Evolutionary conservation across 78 protist species (phyloP).

Genomic region (Tieghemostelium lacteum): DNA sequence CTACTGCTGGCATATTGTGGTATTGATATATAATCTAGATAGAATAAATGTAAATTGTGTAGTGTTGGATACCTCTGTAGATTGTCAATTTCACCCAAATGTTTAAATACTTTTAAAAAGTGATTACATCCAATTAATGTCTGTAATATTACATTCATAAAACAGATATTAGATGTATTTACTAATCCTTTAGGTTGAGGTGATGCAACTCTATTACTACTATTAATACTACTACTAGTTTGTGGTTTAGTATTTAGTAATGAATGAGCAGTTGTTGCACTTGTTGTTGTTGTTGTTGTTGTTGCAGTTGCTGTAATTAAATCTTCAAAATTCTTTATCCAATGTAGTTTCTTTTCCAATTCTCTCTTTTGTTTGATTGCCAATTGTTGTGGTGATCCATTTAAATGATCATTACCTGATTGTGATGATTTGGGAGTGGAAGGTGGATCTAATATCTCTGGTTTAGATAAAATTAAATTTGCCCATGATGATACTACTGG

Average conservation of each 20-base stretch:
- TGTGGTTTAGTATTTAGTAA: too few species aligned
- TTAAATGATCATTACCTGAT: background rate
- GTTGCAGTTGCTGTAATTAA: constrained; percentile 3
- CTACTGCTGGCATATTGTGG: background rate
- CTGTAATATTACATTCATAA: constrained; percentile 64
- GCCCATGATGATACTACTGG: constrained; percentile 1
- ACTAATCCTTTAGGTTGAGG: constrained; percentile 48
- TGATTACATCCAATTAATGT: constrained; percentile 25
- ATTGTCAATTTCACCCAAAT: constrained; percentile 21
- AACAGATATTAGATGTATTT: constrained; percentile 68
- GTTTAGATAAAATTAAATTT: constrained; percentile 29
- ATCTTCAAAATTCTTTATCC: constrained; percentile 49
- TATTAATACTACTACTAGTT: too few species aligned
- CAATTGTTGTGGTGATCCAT: background rate
- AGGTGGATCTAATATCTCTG: constrained; percentile 5
- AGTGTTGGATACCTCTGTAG: constrained; percentile 52
- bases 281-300: too few species aligned
- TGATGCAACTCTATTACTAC: too few species aligned
- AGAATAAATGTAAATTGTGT: constrained; percentile 4
- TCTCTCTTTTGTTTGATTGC: constrained; percentile 16
- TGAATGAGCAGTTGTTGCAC: too few species aligned
- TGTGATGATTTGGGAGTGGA: background rate
- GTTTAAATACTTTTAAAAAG: constrained; percentile 25
- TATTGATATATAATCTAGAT: background rate
- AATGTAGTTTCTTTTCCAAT: constrained; percentile 23